Evolutionary conservation across 139 green algal genomes (phyloP).

Genomic region (Zygnema cylindricum): DNA sequence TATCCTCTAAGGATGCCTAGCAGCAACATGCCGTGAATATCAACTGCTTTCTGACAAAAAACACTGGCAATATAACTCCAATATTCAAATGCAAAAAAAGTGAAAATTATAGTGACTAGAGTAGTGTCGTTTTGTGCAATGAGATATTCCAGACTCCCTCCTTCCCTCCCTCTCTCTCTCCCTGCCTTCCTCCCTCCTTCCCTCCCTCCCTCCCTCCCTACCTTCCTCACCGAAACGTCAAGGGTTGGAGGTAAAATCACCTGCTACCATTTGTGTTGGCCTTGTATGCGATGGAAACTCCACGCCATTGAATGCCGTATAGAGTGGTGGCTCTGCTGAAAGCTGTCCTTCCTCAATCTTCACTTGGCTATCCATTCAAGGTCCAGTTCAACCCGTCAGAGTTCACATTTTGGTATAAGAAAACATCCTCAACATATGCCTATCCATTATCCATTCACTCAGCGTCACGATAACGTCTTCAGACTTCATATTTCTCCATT

Average conservation of each 20-base stretch:
- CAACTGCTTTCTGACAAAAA: not conserved
- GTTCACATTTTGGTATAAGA: not conserved
- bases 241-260: slow-evolving; percentile 4
- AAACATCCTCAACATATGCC: too few relatives aligned
- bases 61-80: not conserved
- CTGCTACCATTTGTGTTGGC: slow-evolving; percentile 49
- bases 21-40: not conserved
- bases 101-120: too few relatives aligned
- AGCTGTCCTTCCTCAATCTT: slow-evolving; percentile 14
- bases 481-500: too few relatives aligned
- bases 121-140: too few relatives aligned
- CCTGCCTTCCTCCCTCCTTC: too few relatives aligned
- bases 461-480: too few relatives aligned
- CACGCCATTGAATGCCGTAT: slow-evolving; percentile 56
- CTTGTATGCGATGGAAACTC: slow-evolving; percentile 46
- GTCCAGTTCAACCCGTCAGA: slow-evolving; percentile 1
- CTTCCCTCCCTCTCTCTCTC: too few relatives aligned
- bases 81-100: too few relatives aligned
- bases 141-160: too few relatives aligned
- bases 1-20: not conserved
- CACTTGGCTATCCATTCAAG: slow-evolving; percentile 1
- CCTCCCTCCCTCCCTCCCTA: too few relatives aligned
- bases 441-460: too few relatives aligned
- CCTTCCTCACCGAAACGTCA: too few relatives aligned
- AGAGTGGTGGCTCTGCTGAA: slow-evolving; percentile 38